phyloP scores from a whole-genome alignment of 2,329 filamentous ascomycete genomes.

The Fusarium albosuccineum region DNA sequence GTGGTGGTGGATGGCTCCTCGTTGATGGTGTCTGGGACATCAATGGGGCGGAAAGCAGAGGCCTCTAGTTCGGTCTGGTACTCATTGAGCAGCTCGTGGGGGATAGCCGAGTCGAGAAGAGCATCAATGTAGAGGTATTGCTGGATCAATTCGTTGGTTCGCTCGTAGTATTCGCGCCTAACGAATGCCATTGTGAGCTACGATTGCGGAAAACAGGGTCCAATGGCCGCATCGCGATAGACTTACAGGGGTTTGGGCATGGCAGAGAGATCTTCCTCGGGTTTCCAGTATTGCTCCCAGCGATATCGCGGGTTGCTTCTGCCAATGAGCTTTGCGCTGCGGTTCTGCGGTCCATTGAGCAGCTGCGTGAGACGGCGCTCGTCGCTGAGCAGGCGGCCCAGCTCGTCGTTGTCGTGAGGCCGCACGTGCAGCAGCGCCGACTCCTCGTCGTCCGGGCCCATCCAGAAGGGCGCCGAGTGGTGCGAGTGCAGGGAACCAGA shows the following conservation, averaged over 20 bases:
- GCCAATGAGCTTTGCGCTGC: slow-evolving; percentile 88
- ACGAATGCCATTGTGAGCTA: slow-evolving; percentile 12
- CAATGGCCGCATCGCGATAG: slow-evolving; percentile 1
- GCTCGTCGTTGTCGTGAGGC: slow-evolving; percentile 57
- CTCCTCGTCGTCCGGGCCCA: slow-evolving; percentile 52
- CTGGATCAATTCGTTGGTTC: slow-evolving; percentile 88
- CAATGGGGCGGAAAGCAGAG: slow-evolving; percentile 65
- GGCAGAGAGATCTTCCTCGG: slow-evolving; percentile 76
- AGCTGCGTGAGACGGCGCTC: slow-evolving; percentile 71
- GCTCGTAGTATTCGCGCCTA: slow-evolving; percentile 86
- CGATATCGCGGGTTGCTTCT: slow-evolving; percentile 87
- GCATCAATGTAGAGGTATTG: slow-evolving; percentile 95
- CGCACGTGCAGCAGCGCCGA: slow-evolving; percentile 40
- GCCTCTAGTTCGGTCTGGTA: slow-evolving; percentile 75
- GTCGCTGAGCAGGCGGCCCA: slow-evolving; percentile 61
- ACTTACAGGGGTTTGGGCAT: slow-evolving; percentile 78
- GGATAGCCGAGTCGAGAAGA: slow-evolving; percentile 90
- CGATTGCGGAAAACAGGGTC: slow-evolving; percentile 1
- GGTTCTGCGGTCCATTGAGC: slow-evolving; percentile 77
- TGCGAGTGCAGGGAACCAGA: slow-evolving; percentile 41
- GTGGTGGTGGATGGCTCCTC: slow-evolving; percentile 68
- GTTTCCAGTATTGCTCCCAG: slow-evolving; percentile 90
- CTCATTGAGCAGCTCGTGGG: slow-evolving; percentile 91
- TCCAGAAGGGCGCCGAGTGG: slow-evolving; percentile 39
- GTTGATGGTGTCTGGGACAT: slow-evolving; percentile 80